phyloP scores from a whole-genome alignment of 176 grass and related monocot species.

The Juncus effusus region DNA sequence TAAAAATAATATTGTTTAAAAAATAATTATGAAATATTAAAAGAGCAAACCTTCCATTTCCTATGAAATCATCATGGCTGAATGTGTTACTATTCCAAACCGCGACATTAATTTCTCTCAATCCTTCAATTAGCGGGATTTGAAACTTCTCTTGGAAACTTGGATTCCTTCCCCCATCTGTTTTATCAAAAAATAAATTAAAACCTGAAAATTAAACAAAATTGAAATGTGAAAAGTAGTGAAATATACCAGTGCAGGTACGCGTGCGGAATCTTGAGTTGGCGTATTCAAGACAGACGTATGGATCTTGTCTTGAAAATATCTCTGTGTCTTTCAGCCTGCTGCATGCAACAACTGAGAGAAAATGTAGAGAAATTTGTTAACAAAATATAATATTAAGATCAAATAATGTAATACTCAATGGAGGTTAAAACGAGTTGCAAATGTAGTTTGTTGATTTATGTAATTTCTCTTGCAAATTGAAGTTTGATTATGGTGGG shows the following conservation, averaged over 20 bases:
- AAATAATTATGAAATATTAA: not conserved
- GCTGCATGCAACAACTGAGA: conserved; percentile 60
- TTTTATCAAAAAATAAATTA: conserved; percentile 1
- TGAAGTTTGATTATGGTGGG: too few species aligned
- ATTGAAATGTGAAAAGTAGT: not conserved
- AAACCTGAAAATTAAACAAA: not conserved
- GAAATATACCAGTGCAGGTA: conserved; percentile 69
- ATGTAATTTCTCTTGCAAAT: not conserved
- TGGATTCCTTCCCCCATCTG: conserved; percentile 80
- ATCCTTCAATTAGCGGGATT: conserved; percentile 74
- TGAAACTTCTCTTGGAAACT: conserved; percentile 80
- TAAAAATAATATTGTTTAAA: conserved; percentile 3
- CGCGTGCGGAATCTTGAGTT: conserved; percentile 59
- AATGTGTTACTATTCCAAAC: conserved; percentile 90
- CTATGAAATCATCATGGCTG: conserved; percentile 63
- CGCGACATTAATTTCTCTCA: conserved; percentile 48
- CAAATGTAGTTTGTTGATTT: not conserved
- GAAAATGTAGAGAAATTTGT: not conserved
- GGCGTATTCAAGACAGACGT: conserved; percentile 79
- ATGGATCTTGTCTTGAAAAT: conserved; percentile 80
- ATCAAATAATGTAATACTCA: not conserved
- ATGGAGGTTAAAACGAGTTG: not conserved
- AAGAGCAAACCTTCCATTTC: conserved; percentile 49
- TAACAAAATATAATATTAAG: not conserved
- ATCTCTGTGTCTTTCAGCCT: conserved; percentile 83